Evolutionary conservation across 2,329 filamentous ascomycete species (phyloP).

Genomic region (Hymenoscyphus scutula): DNA sequence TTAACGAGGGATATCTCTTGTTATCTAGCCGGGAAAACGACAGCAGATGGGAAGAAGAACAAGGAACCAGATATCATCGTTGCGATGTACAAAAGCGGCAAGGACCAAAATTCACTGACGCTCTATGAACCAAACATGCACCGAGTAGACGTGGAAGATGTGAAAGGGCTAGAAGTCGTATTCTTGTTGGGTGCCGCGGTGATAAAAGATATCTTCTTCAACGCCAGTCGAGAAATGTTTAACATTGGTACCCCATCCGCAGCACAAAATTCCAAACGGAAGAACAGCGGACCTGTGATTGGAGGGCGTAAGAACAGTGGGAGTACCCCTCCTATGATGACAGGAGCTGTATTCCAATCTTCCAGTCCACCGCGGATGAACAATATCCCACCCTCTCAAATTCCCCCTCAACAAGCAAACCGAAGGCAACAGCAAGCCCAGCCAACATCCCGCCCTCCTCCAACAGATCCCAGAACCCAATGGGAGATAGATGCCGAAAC

Average conservation of each 20-base stretch:
- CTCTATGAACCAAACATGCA: conserved; percentile 92
- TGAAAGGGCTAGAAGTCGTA: conserved; percentile 86
- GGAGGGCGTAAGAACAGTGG: conserved; percentile 19
- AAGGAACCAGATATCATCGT: conserved; percentile 95
- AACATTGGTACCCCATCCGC: conserved; percentile 57
- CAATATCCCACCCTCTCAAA: conserved; percentile 26
- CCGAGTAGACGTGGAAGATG: conserved; percentile 88
- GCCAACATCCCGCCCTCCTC: conserved; percentile 20
- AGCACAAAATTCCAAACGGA: conserved; percentile 24
- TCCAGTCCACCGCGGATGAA: conserved; percentile 13
- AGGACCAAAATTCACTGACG: conserved; percentile 62
- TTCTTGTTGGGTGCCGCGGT: conserved; percentile 63
- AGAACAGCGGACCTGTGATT: conserved; percentile 32
- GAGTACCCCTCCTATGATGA: conserved; percentile 28
- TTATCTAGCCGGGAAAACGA: conserved; percentile 74
- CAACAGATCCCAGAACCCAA: conserved; percentile 36
- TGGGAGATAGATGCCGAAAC: conserved; percentile 71
- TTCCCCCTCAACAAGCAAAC: conserved; percentile 21
- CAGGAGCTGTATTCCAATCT: conserved; percentile 26
- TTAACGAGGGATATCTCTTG: conserved; percentile 86
- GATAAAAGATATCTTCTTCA: conserved; percentile 63
- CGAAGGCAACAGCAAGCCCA: conserved; percentile 14
- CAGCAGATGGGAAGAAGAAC: conserved; percentile 67
- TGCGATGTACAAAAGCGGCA: conserved; percentile 75
- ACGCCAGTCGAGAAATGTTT: conserved; percentile 70